Evolutionary conservation across 495 filamentous ascomycete species (phyloP), one percentile per base, ranked within the genome.

Genomic region (Hypoxylon intermedium): DNA sequence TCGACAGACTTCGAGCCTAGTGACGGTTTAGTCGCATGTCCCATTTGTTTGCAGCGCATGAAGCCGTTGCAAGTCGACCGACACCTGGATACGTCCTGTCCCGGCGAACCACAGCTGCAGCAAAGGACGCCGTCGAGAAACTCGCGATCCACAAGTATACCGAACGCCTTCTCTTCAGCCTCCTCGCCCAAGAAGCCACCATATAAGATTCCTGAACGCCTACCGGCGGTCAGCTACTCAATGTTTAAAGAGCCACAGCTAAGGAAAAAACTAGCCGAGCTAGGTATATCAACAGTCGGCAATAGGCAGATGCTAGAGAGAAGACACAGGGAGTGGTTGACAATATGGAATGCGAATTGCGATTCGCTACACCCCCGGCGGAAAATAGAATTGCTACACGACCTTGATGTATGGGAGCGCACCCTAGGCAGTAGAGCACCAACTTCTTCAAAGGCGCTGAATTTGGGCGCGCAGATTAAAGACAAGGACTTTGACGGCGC

Each of bases 321-420:
- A 62, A 83, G 94, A 53, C 92, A 98, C 62, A 89, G 83, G 0
- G 94, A 99, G 75, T 99, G 92, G 92, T 79, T 93, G 62, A 97
- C 93, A 37, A 69, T 98, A 20, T 97, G 91, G 87, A 99, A 99
- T 70, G 91, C 95, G 11, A 98, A 98, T 62, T 93, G 91, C 72
- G 94, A 99, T 71, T 88, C 91, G 2, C 83, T 80, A 49, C 75
- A 72, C 3, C 91, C 90, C 1, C 88, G 88, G 65, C 74, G 79
- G 4, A 91, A 90, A 61, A 70, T 76, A 2, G 87, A 93, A 42
- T 67, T 98, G 5, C 68, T 94, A 23, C 81, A 81, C 5, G 93
- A 97, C 51, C 68, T 98, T 13, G 87, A 92, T 19, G 65, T 82
- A 1, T 97, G 94, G 93, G 94, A 98, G 66, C 77, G 82, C 24